Evolutionary conservation across 2,329 filamentous ascomycete genomes (phyloP), one percentile per base, ranked within the genome.

Genomic region (Emmonsiellopsis sp.): DNA sequence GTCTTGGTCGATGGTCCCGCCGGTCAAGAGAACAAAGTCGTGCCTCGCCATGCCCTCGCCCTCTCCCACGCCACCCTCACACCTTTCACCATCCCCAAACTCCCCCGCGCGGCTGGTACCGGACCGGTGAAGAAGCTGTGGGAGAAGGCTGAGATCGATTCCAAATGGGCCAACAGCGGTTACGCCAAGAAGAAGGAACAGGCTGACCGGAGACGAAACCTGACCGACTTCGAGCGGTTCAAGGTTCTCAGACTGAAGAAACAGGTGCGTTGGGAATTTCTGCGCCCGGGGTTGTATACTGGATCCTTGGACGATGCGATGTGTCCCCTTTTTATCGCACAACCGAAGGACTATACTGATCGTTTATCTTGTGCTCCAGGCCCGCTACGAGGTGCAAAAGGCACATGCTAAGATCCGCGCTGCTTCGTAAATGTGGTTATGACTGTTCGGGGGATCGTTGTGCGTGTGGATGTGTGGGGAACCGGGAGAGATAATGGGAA

Each of bases 171-270:
- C 73, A 82, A 88, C 79, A 91, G 83, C 81, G 84, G 84, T 76
- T 95, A 87, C 85, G 89, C 91, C 70, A 93, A 98, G 89, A 91
- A 89, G 83, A 84, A 87, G 73, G 84, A 84, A 66, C 86, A 89
- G 79, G 82, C 83, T 68, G 82, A 88, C 77, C 87, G 89, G 80
- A 87, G 93, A 82, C 87, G 86, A 80, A 83, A 84, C 70, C 82
- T 98, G 65, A 94, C 86, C 78, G 93, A 98, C 83, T 98, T 98
- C 74, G 93, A 98, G 82, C 87, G 93, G 76, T 98, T 97, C 89
- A 96, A 98, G 88, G 93, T 97, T 70, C 82, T 97, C 84, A 86
- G 92, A 78, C 82, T 97, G 79, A 94, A 92, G 87, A 98, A 98
- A 86, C 91, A 96, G 86, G 89, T 91, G 73, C 65, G 81, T 79